phyloP scores from a whole-genome alignment of 2,329 filamentous ascomycete species.

The Aspergillus caelatus region DNA sequence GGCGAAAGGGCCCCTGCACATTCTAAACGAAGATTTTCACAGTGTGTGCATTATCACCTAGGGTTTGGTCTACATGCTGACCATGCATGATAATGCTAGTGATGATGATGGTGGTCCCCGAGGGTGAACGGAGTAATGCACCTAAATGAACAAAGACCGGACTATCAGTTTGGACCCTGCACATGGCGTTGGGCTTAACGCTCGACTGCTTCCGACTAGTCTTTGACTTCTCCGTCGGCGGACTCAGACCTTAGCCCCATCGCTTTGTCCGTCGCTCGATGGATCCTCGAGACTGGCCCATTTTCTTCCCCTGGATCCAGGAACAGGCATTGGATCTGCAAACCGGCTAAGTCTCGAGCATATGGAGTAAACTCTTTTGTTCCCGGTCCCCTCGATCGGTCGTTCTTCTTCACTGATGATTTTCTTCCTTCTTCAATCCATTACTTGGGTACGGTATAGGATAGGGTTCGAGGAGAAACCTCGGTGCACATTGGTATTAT shows the following conservation, averaged over 20 bases:
- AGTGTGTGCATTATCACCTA: neutral
- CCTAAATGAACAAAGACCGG: neutral
- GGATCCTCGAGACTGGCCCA: constrained; percentile 18
- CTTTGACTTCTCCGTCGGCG: constrained; percentile 6
- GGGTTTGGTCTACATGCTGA: neutral
- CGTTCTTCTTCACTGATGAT: constrained; percentile 1
- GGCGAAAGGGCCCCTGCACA: constrained; percentile 9
- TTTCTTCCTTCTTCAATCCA: constrained; percentile 1
- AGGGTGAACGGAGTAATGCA: neutral
- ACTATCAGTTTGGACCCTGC: neutral
- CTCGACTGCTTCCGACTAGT: neutral
- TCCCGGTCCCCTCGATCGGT: constrained; percentile 7
- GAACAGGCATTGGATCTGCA: constrained; percentile 24
- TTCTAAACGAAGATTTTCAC: constrained; percentile 4
- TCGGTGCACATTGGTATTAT: constrained; percentile 7
- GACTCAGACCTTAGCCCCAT: constrained; percentile 13
- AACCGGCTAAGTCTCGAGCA: constrained; percentile 8
- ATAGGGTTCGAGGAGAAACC: constrained; percentile 1
- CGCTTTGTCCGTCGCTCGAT: constrained; percentile 9
- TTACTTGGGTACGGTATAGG: neutral
- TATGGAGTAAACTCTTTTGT: constrained; percentile 9
- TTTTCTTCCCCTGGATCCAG: constrained; percentile 20
- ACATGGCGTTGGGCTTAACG: neutral
- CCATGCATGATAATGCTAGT: neutral
- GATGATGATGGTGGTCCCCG: neutral